A percentile compares a stretch with the other conserved stretches of the same genome.
These are phyloP conservation scores for Sanghuangporus weigelae DNA, from an alignment of 1,284 basidiomycete species.

Conservation along the genomic window DNA sequence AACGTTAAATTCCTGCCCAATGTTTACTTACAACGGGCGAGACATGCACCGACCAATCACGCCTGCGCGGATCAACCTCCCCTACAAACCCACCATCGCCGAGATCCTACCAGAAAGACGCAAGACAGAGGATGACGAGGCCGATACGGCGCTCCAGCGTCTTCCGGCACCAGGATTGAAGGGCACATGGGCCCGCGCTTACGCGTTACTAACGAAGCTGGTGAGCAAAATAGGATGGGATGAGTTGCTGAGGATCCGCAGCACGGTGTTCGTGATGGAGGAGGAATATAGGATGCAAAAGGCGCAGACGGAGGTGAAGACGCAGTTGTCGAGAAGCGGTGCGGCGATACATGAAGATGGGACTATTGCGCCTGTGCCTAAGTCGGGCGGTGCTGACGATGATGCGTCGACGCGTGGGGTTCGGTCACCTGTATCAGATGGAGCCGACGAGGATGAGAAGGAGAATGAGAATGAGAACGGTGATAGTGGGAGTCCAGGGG, in stretches of 20 bases:
- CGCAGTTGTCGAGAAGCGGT: conserved; percentile 5
- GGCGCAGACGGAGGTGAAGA: conserved; percentile 53
- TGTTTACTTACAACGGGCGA: conserved; percentile 99
- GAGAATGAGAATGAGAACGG: conserved; percentile 16
- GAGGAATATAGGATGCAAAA: conserved; percentile 95
- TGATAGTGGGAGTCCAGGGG: conserved; percentile 19
- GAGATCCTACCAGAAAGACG: conserved; percentile 71
- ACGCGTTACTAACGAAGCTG: conserved; percentile 83
- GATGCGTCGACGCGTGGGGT: conserved; percentile 69
- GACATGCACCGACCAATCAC: conserved; percentile 88
- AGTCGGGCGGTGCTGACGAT: conserved; percentile 47
- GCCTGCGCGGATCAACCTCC: conserved; percentile 81
- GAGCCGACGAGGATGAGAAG: conserved; percentile 25
- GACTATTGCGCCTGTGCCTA: conserved; percentile 29
- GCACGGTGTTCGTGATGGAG: conserved; percentile 98
- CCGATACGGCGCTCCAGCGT: conserved; percentile 88
- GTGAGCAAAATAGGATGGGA: conserved; percentile 98
- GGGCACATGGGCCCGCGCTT: conserved; percentile 95
- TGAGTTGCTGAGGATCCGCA: conserved; percentile 92
- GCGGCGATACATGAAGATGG: conserved; percentile 56
- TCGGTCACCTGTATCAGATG: conserved; percentile 30
- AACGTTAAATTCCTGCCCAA: conserved; percentile 97
- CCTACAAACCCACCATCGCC: conserved; percentile 79
- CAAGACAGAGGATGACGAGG: conserved; percentile 84
- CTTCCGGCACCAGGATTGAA: conserved; percentile 91